Conservation (phyloP, 1,284 basidiomycete genomes). For the Caloboletus firmus region DNA sequence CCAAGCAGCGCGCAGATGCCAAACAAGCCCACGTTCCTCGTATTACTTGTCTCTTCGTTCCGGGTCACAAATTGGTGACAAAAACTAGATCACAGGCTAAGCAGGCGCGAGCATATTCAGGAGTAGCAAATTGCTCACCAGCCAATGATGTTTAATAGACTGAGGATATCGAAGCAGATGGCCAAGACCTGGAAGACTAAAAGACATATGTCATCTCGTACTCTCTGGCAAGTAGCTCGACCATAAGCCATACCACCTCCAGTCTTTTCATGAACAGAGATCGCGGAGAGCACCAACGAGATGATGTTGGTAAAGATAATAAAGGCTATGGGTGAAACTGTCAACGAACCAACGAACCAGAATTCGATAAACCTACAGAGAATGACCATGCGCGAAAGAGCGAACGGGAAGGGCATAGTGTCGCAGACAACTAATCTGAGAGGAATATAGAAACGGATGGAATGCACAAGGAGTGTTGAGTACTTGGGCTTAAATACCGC, state of each 20-base stretch:
- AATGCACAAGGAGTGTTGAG: background rate
- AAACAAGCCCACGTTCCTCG: constrained; percentile 25
- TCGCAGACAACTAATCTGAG: constrained; percentile 23
- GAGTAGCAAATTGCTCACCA: constrained; percentile 18
- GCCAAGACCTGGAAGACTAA: constrained; percentile 29
- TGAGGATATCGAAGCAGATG: constrained; percentile 13
- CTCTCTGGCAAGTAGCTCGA: background rate
- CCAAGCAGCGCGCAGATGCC: constrained; percentile 17
- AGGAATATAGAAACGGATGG: constrained; percentile 5
- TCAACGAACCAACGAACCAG: background rate
- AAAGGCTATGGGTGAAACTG: constrained; percentile 12
- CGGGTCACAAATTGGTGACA: constrained; percentile 14
- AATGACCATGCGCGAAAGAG: constrained; percentile 20
- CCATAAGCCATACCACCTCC: constrained; percentile 23
- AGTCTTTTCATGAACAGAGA: constrained; percentile 21
- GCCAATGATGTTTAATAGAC: constrained; percentile 13
- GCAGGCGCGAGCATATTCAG: background rate
- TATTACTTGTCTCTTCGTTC: constrained; percentile 24
- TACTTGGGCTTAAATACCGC: background rate
- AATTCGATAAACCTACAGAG: constrained; percentile 19
- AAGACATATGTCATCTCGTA: background rate
- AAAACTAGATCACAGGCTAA: constrained; percentile 8
- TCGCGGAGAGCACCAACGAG: constrained; percentile 15
- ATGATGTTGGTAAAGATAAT: constrained; percentile 18
- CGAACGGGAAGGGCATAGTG: constrained; percentile 30